Conservation (phyloP, 306 rosid species). For the Cucurbita pepo region DNA sequence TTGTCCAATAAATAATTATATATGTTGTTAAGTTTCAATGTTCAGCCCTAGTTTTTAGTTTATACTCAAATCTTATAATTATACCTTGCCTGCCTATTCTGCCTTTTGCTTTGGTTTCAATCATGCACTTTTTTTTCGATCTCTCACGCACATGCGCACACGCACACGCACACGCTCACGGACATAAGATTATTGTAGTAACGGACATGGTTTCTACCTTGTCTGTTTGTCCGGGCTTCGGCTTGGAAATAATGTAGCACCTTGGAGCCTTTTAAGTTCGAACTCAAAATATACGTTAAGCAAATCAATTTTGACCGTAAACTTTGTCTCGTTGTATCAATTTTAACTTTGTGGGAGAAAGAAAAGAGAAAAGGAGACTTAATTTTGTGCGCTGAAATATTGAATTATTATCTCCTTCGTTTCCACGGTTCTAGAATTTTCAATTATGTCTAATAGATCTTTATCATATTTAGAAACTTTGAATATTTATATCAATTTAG, state of each 20-base stretch:
- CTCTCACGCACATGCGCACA: neutral
- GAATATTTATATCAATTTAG: too few species aligned
- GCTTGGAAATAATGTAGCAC: neutral
- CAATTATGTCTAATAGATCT: too few species aligned
- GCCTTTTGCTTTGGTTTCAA: neutral
- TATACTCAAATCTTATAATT: neutral
- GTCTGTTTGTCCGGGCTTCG: neutral
- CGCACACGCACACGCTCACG: neutral
- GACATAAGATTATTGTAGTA: neutral
- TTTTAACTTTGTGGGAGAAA: too few species aligned
- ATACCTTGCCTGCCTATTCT: neutral
- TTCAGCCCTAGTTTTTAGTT: neutral
- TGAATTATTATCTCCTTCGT: too few species aligned
- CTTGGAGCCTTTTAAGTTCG: neutral
- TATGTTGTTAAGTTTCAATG: neutral
- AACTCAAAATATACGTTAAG: neutral
- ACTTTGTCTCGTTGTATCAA: too few species aligned
- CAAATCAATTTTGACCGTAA: too few species aligned
- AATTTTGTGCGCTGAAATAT: too few species aligned
- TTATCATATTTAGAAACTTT: too few species aligned
- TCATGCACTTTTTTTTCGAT: neutral
- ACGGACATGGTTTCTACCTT: neutral
- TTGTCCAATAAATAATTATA: neutral
- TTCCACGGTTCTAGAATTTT: too few species aligned
- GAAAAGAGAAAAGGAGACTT: too few species aligned